These are phyloP conservation scores for Lagerstroemia speciosa DNA, from an alignment of 345 rosid species.

Conservation along the genomic window DNA sequence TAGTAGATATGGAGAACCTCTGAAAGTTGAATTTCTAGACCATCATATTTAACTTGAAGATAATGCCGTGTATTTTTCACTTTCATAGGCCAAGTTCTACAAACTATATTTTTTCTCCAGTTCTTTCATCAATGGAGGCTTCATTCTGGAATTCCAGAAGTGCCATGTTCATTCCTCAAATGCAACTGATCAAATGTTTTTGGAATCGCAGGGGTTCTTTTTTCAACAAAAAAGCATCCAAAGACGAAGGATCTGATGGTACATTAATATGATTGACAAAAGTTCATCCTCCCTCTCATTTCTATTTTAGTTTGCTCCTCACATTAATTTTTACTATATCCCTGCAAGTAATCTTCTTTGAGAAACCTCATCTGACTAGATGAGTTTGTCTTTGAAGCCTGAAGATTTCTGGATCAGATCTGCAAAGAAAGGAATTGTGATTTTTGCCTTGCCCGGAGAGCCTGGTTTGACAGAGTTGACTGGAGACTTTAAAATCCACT, in stretches of 20 bases:
- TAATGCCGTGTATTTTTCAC: no score
- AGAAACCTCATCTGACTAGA: neutral
- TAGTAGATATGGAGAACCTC: no score
- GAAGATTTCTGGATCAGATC: conserved; percentile 92
- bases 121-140: neutral
- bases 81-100: no score
- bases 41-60: no score
- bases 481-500: conserved; percentile 86
- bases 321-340: neutral
- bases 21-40: no score
- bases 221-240: conserved; percentile 69
- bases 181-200: neutral
- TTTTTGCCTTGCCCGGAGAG: conserved; percentile 90
- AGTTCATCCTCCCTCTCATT: no score
- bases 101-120: no score
- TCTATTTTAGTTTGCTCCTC: no score
- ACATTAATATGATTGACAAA: neutral
- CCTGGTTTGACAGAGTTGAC: conserved; percentile 74
- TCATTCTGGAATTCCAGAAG: neutral
- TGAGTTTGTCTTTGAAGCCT: conserved; percentile 37
- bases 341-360: neutral
- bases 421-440: conserved; percentile 77
- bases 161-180: neutral
- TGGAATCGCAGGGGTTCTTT: conserved; percentile 50
- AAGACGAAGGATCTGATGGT: conserved; percentile 82